These are phyloP conservation scores for Penicillium pancosmium DNA, from an alignment of 495 filamentous ascomycete species.

Conservation along the genomic window DNA sequence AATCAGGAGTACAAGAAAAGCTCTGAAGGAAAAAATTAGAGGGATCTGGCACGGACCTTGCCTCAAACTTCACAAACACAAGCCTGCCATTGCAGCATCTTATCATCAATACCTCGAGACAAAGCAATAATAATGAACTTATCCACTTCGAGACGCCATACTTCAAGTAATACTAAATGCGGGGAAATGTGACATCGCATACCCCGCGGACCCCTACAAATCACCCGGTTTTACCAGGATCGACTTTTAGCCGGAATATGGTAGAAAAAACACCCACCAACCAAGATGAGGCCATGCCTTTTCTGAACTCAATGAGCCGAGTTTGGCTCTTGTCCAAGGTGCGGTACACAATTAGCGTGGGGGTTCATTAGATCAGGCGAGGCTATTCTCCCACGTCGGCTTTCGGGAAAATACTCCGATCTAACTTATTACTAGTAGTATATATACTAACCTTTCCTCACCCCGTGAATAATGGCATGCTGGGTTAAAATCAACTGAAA, in stretches of 20 bases:
- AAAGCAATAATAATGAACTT: too few species aligned
- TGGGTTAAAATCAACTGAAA: background rate
- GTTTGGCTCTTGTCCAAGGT: background rate
- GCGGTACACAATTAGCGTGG: background rate
- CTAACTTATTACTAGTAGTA: background rate
- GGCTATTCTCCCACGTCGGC: background rate
- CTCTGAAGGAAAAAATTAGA: too few species aligned
- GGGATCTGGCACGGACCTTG: too few species aligned
- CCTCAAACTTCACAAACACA: too few species aligned
- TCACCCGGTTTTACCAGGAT: background rate
- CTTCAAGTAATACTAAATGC: background rate
- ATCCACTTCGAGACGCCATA: too few species aligned
- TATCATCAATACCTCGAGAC: too few species aligned
- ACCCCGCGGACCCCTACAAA: background rate
- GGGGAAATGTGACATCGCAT: background rate
- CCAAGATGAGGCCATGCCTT: background rate
- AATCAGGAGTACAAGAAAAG: too few species aligned
- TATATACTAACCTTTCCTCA: background rate
- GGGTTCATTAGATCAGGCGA: background rate
- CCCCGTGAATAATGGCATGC: background rate
- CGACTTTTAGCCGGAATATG: conserved; percentile 1
- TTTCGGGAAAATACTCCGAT: conserved; percentile 1
- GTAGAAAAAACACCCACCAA: conserved; percentile 3
- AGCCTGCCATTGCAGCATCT: too few species aligned
- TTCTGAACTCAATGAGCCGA: background rate